Conservation (phyloP, 2,329 filamentous ascomycete species). For the Cryphonectria parasitica region DNA sequence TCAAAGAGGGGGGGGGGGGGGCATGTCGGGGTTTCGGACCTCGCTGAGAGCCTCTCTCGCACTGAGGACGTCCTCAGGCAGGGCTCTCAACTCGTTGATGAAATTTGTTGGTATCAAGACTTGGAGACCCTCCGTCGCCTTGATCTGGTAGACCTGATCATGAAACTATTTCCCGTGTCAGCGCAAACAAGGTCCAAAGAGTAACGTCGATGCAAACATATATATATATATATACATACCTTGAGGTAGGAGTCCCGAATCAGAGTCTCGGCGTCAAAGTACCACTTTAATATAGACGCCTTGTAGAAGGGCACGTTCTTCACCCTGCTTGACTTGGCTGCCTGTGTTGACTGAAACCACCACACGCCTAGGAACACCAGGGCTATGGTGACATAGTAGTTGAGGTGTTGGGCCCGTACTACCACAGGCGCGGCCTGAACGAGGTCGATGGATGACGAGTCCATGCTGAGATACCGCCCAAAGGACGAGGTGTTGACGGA, state of each 20-base stretch:
- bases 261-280: constrained; percentile 52
- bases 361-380: constrained; percentile 44
- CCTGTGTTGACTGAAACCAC: constrained; percentile 40
- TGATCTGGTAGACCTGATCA: constrained; percentile 55
- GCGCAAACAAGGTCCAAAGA: background rate
- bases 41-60: constrained; percentile 53
- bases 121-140: constrained; percentile 54
- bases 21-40: constrained; percentile 37
- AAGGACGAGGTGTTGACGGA: constrained; percentile 32
- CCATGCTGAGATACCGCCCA: constrained; percentile 31
- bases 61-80: constrained; percentile 54
- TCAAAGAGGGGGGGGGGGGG: background rate
- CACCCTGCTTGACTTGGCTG: constrained; percentile 39
- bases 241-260: constrained; percentile 54
- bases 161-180: constrained; percentile 43
- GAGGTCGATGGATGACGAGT: constrained; percentile 32
- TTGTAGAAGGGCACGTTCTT: constrained; percentile 50
- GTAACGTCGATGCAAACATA: background rate
- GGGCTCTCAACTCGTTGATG: constrained; percentile 50
- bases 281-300: constrained; percentile 53
- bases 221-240: constrained; percentile 36
- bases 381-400: constrained; percentile 47
- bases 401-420: constrained; percentile 38
- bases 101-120: constrained; percentile 51
- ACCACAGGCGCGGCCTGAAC: constrained; percentile 36